A percentile compares a stretch with the other conserved stretches of the same genome.
These are phyloP conservation scores for Myxozyma vanderwaltii DNA, from an alignment of 805 yeast species.

Conservation along the genomic window DNA sequence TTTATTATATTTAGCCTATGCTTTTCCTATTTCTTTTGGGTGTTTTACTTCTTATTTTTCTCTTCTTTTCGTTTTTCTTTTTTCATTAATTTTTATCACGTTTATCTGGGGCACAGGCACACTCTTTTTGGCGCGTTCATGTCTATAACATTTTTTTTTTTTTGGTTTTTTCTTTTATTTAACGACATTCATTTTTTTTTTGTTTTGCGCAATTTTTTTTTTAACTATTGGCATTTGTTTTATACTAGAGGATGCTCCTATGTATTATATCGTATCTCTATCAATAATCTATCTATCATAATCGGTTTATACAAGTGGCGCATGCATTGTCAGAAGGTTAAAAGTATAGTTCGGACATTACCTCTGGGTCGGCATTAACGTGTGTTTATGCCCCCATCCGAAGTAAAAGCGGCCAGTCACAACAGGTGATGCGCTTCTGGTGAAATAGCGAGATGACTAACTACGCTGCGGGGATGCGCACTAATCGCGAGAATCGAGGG, in stretches of 20 bases:
- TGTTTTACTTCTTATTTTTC: not conserved
- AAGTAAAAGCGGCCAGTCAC: too few species aligned
- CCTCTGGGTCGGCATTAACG: too few species aligned
- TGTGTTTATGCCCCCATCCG: too few species aligned
- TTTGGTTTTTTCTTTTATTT: not conserved
- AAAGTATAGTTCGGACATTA: too few species aligned
- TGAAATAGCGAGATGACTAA: too few species aligned
- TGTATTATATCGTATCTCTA: not conserved
- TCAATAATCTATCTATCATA: too few species aligned
- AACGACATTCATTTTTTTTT: not conserved
- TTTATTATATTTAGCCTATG: not conserved
- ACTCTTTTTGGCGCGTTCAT: not conserved
- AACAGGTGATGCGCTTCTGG: too few species aligned
- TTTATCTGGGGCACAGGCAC: not conserved
- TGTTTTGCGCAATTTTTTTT: not conserved
- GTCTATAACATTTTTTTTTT: not conserved
- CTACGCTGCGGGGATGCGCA: too few species aligned
- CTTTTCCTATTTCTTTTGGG: not conserved
- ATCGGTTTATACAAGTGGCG: too few species aligned
- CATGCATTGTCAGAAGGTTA: too few species aligned
- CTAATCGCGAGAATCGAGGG: too few species aligned
- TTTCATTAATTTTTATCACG: too few species aligned
- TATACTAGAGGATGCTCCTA: not conserved
- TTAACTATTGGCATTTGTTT: not conserved
- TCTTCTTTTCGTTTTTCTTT: constrained; percentile 1